Base-by-base conservation (phyloP, 2,329 filamentous ascomycete species). In the Thelonectria olida region DNA sequence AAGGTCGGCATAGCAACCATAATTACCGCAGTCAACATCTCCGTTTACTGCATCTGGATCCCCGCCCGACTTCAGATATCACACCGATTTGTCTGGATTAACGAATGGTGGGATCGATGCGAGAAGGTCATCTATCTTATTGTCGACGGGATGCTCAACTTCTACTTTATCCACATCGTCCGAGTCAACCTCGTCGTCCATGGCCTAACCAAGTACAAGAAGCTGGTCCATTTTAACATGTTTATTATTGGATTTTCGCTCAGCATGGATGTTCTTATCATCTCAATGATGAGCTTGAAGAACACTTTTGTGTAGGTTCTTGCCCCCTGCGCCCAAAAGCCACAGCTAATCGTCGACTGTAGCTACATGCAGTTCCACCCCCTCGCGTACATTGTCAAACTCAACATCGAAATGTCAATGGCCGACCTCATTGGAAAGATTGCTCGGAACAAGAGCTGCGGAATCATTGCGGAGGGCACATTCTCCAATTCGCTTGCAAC, bases 381-480 rank as follows among this genome's bases (percentile, higher is more conserved):
- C 0, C 73, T 85, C 4, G 82, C 82, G 13, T 85, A 84, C 64
- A 77, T 81, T 12, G 81, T 84, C 47, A 85, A 85, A 58, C 75
- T 85, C 42, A 81, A 85, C 65, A 85, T 85, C 63, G 83, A 85
- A 66, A 80, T 85, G 78, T 80, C 79, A 10, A 84, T 85, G 82
- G 82, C 83, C 52, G 79, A 81, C 36, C 78, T 85, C 19, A 85
- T 85, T 63, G 78, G 72, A 41, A 78, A 77, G 53, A 73, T 81
- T 19, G 74, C 74, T 1, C 62, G 66, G 15, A 56, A 34, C 13
- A 47, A 27, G 19, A 6, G 19, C 10, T 56, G 53, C 17, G 53
- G 53, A 5, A 10, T 56, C 13, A 56, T 56, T 23, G 19, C 55
- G 19, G 47, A 27, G 15, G 53, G 34, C 2, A 56, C 53, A 7